phyloP scores from a whole-genome alignment of 192 early-diverging fungal species.

The Mortierella antarctica region DNA sequence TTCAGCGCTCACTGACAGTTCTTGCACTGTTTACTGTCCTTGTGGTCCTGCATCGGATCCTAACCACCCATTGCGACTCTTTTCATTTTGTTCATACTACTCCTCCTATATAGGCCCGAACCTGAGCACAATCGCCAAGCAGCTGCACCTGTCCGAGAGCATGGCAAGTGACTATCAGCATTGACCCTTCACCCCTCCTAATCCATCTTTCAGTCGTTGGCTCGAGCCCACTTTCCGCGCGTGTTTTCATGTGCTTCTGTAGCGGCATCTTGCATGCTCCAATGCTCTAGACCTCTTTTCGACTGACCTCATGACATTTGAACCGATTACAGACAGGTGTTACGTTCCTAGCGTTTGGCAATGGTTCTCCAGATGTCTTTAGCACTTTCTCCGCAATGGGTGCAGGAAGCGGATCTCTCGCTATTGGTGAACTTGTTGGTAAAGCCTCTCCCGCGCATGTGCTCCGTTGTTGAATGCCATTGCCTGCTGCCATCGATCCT shows the following conservation, averaged over 20 bases:
- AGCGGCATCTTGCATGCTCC: too few relatives aligned
- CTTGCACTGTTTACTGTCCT: too few relatives aligned
- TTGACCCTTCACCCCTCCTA: too few relatives aligned
- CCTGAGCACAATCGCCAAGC: slow-evolving; percentile 79
- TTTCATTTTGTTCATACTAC: background rate
- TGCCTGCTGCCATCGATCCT: too few relatives aligned
- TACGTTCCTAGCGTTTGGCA: slow-evolving; percentile 86
- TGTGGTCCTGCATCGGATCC: too few relatives aligned
- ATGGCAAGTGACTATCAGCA: slow-evolving; percentile 59
- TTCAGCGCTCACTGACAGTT: too few relatives aligned
- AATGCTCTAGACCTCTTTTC: background rate
- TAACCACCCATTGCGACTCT: too few relatives aligned
- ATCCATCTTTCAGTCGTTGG: too few relatives aligned
- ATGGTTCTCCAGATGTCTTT: slow-evolving; percentile 93
- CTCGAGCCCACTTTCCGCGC: too few relatives aligned
- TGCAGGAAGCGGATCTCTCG: slow-evolving; percentile 78
- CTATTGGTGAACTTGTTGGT: slow-evolving; percentile 93
- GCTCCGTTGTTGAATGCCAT: background rate
- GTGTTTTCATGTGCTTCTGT: too few relatives aligned
- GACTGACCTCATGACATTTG: background rate
- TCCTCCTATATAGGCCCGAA: slow-evolving; percentile 71
- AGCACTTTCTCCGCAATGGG: slow-evolving; percentile 86
- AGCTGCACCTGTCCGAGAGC: slow-evolving; percentile 84
- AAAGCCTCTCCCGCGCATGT: slow-evolving; percentile 27
- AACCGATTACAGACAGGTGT: slow-evolving; percentile 65